A percentile compares a stretch with the other conserved stretches of the same genome.
Conservation (phyloP, 192 early-diverging fungal species). For the Mycoemilia scoparia region DNA sequence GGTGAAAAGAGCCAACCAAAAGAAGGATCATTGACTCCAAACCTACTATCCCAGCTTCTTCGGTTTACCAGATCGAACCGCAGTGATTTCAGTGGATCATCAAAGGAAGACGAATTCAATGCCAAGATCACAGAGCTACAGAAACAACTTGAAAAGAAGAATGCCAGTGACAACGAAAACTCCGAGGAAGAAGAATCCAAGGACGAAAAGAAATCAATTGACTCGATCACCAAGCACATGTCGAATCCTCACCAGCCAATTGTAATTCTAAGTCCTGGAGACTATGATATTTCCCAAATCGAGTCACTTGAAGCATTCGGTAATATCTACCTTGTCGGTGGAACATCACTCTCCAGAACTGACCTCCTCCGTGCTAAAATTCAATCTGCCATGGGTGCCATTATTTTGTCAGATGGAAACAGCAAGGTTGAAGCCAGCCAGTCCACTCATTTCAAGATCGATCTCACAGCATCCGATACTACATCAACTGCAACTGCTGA, state of each 20-base stretch:
- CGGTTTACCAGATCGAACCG: slow-evolving; percentile 28
- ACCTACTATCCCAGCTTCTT: slow-evolving; percentile 8
- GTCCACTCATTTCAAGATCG: slow-evolving; percentile 7
- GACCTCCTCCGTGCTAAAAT: slow-evolving; percentile 41
- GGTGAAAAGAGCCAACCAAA: background rate
- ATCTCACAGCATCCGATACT: slow-evolving; percentile 24
- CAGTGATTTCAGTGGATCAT: too few relatives aligned
- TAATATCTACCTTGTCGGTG: slow-evolving; percentile 33
- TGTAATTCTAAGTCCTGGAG: slow-evolving; percentile 35
- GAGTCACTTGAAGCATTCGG: slow-evolving; percentile 29
- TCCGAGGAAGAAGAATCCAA: background rate
- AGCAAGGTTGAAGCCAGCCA: slow-evolving; percentile 24
- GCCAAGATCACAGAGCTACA: slow-evolving; percentile 28
- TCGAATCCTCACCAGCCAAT: slow-evolving; percentile 29
- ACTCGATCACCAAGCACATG: slow-evolving; percentile 25
- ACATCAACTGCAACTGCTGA: slow-evolving; percentile 35
- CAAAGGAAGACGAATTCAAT: too few relatives aligned
- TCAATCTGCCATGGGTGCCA: slow-evolving; percentile 28
- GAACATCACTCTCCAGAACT: slow-evolving; percentile 34
- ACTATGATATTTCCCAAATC: slow-evolving; percentile 20
- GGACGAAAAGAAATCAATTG: background rate
- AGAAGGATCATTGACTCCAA: background rate
- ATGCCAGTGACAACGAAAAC: too few relatives aligned
- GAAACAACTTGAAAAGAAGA: background rate
- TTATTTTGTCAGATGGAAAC: slow-evolving; percentile 37